These are phyloP conservation scores for Ceratopteris richardii DNA, from an alignment of 75 land plant genomes.

Conservation along the genomic window DNA sequence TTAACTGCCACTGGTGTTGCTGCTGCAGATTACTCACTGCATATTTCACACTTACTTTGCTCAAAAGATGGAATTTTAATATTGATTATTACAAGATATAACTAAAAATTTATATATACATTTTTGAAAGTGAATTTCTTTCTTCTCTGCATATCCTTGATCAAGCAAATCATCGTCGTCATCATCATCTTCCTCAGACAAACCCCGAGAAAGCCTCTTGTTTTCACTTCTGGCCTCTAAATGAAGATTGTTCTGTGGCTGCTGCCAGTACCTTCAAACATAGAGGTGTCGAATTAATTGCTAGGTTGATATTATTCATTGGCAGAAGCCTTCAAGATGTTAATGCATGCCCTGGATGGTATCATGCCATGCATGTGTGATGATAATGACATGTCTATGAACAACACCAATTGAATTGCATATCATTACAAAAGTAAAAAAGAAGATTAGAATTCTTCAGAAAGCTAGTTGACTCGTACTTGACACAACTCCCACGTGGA, in stretches of 20 bases:
- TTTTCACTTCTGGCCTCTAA: constrained; percentile 8
- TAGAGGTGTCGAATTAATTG: background rate
- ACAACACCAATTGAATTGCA: background rate
- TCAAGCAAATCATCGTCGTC: constrained; percentile 20
- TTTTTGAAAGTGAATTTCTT: constrained; percentile 9
- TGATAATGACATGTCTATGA: background rate
- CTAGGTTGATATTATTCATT: no score
- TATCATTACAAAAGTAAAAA: background rate
- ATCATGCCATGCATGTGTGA: background rate
- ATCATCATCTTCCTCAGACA: constrained; percentile 27
- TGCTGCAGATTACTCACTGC: background rate
- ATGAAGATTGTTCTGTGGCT: background rate
- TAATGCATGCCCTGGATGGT: no score
- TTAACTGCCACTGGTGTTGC: constrained; percentile 14
- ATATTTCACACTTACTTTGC: no score
- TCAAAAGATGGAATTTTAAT: background rate
- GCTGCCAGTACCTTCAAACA: constrained; percentile 19
- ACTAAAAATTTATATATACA: background rate
- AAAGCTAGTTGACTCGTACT: no score
- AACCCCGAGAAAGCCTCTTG: constrained; percentile 5
- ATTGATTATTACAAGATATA: background rate
- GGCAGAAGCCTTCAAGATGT: no score
- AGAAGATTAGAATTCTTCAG: no score
- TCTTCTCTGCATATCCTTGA: constrained; percentile 1
- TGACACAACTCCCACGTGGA: no score